These are phyloP conservation scores for Ceratobasidium sp. DNA, from an alignment of 1,284 basidiomycete genomes.

Conservation along the genomic window DNA sequence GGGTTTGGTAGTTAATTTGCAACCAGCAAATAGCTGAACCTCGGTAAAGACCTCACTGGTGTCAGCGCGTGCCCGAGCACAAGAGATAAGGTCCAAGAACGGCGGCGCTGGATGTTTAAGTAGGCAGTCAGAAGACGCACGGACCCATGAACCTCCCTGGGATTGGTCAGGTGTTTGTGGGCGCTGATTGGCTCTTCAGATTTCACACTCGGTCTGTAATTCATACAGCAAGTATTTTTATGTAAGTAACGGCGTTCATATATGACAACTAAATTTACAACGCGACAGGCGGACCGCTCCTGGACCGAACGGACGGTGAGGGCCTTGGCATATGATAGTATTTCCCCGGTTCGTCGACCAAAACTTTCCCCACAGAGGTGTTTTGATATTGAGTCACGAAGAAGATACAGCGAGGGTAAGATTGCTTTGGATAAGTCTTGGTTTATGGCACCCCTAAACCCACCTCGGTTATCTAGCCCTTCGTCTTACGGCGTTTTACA, in stretches of 20 bases:
- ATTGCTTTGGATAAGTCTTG: too few relatives aligned
- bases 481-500: background rate
- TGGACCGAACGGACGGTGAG: background rate
- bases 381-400: background rate
- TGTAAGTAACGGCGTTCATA: background rate
- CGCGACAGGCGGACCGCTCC: conserved; percentile 1
- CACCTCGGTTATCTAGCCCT: background rate
- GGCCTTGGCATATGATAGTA: background rate
- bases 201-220: background rate
- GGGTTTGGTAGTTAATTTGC: conserved; percentile 90
- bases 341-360: conserved; percentile 12
- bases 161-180: conserved; percentile 28
- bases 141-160: conserved; percentile 11
- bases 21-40: conserved; percentile 93
- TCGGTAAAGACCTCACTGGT: conserved; percentile 91
- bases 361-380: background rate
- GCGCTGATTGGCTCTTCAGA: conserved; percentile 13
- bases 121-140: conserved; percentile 26
- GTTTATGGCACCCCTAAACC: too few relatives aligned
- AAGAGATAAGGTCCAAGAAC: conserved; percentile 66
- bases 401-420: too few relatives aligned
- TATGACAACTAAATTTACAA: background rate
- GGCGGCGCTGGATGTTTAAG: background rate
- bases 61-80: conserved; percentile 91
- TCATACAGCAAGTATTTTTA: background rate